These are phyloP conservation scores for Raphanus sativus DNA, from an alignment of 345 rosid species.

Conservation along the genomic window DNA sequence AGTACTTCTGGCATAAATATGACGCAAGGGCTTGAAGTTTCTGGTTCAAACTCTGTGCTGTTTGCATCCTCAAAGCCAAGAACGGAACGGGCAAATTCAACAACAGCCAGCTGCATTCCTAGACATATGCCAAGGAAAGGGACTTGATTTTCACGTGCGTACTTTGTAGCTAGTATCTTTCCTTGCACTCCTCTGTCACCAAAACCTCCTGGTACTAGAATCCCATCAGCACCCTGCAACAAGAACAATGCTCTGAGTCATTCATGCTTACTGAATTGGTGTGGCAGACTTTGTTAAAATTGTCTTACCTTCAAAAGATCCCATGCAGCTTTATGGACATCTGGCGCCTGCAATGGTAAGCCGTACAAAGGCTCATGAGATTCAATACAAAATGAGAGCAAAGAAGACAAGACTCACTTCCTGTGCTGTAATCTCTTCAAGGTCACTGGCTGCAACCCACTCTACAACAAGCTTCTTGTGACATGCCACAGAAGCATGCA, in stretches of 20 bases:
- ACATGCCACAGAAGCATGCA: slow-evolving; percentile 86
- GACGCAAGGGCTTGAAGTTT: slow-evolving; percentile 71
- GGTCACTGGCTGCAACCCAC: slow-evolving; percentile 87
- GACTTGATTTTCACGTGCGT: slow-evolving; percentile 68
- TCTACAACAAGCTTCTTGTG: slow-evolving; percentile 61
- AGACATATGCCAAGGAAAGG: slow-evolving; percentile 84
- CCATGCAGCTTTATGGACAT: slow-evolving; percentile 65
- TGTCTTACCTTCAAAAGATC: slow-evolving; percentile 55
- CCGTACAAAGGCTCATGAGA: slow-evolving; percentile 14
- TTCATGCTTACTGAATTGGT: neutral
- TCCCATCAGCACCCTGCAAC: slow-evolving; percentile 68
- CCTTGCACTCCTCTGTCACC: slow-evolving; percentile 90
- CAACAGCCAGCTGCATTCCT: slow-evolving; percentile 86
- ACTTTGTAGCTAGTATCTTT: slow-evolving; percentile 75
- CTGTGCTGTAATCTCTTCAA: slow-evolving; percentile 57
- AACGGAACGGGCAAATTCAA: slow-evolving; percentile 75
- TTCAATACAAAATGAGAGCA: slow-evolving; percentile 16
- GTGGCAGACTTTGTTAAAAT: neutral
- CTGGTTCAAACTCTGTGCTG: slow-evolving; percentile 74
- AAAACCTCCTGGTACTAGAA: slow-evolving; percentile 87
- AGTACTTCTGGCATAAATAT: slow-evolving; percentile 82
- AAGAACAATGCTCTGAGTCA: slow-evolving; percentile 8
- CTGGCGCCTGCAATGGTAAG: slow-evolving; percentile 52
- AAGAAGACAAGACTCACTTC: slow-evolving; percentile 43
- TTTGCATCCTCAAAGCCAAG: slow-evolving; percentile 67